phyloP scores from a whole-genome alignment of 2,329 filamentous ascomycete genomes.

The Cladorrhinum sp. region DNA sequence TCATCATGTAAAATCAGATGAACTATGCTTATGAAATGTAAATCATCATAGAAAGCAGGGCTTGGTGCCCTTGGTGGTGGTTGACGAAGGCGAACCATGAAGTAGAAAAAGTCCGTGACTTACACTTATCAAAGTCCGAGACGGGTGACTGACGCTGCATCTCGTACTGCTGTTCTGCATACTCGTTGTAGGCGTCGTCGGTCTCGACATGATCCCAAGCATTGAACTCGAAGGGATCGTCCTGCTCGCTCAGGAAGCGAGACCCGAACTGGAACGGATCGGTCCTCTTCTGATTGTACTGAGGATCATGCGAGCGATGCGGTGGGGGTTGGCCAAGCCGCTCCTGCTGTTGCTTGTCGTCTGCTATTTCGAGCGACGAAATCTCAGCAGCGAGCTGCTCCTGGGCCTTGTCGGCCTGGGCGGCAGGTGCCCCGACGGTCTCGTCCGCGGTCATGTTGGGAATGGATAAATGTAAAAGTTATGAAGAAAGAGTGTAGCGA shows the following conservation, averaged over 20 bases:
- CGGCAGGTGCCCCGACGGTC: conserved; percentile 4
- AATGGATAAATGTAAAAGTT: neutral
- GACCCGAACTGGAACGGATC: conserved; percentile 97
- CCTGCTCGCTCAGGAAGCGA: conserved; percentile 75
- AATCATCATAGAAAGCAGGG: conserved; percentile 39
- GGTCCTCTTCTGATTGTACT: conserved; percentile 75
- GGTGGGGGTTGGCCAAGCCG: conserved; percentile 40
- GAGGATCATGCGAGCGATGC: conserved; percentile 68
- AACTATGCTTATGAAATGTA: conserved; percentile 66
- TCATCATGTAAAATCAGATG: conserved; percentile 66
- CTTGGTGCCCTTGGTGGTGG: neutral
- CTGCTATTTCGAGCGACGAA: conserved; percentile 27
- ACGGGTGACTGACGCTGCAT: conserved; percentile 85
- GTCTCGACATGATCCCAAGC: conserved; percentile 98
- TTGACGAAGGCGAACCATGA: neutral
- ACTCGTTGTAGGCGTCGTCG: conserved; percentile 82
- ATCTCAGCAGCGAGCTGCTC: conserved; percentile 25
- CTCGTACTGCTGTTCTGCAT: conserved; percentile 77
- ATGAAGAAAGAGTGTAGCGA: neutral
- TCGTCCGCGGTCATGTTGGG: conserved; percentile 22
- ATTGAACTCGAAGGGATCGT: conserved; percentile 95
- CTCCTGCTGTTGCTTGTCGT: conserved; percentile 9
- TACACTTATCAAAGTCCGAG: conserved; percentile 86
- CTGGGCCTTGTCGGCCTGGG: conserved; percentile 10
- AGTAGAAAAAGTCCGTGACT: conserved; percentile 33